A percentile compares a stretch with the other conserved stretches of the same genome.
Evolutionary conservation across 2,329 filamentous ascomycete genomes (phyloP).

Genomic region (Aspergillus versicolor): DNA sequence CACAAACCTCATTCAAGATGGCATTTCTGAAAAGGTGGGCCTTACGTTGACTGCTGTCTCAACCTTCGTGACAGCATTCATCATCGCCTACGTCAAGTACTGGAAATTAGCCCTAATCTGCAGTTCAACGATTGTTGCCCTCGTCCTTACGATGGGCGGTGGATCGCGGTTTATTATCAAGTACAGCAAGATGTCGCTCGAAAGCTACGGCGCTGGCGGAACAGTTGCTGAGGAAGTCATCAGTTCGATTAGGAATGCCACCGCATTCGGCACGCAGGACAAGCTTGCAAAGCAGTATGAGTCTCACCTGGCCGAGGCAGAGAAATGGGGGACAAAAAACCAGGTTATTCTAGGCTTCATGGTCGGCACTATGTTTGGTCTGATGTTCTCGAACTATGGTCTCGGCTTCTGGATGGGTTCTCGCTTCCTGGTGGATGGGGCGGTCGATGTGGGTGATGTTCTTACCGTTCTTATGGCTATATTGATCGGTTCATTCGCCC

Average conservation of each 20-base stretch:
- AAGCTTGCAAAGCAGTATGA: slow-evolving; percentile 89
- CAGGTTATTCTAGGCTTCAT: slow-evolving; percentile 73
- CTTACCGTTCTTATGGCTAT: slow-evolving; percentile 86
- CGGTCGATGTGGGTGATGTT: slow-evolving; percentile 67
- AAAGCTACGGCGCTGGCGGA: slow-evolving; percentile 79
- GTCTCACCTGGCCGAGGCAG: slow-evolving; percentile 67
- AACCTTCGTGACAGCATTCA: slow-evolving; percentile 82
- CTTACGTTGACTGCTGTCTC: slow-evolving; percentile 73
- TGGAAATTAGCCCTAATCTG: slow-evolving; percentile 94
- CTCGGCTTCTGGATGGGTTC: slow-evolving; percentile 88
- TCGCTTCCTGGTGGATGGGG: slow-evolving; percentile 66
- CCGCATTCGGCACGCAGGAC: slow-evolving; percentile 90
- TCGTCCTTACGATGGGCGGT: slow-evolving; percentile 73
- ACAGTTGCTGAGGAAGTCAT: slow-evolving; percentile 92
- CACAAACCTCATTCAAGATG: slow-evolving; percentile 89
- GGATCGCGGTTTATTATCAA: slow-evolving; percentile 75
- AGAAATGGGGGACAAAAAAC: slow-evolving; percentile 72
- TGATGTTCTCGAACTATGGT: slow-evolving; percentile 84
- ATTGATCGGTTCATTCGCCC: slow-evolving; percentile 88
- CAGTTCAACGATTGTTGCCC: slow-evolving; percentile 74
- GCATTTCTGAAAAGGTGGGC: slow-evolving; percentile 85
- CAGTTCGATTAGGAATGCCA: slow-evolving; percentile 86
- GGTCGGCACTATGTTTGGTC: slow-evolving; percentile 78
- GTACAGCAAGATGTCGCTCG: slow-evolving; percentile 74
- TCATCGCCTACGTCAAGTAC: slow-evolving; percentile 86